Conservation (phyloP, 2,329 filamentous ascomycete genomes). For the Fusarium nematophilum region DNA sequence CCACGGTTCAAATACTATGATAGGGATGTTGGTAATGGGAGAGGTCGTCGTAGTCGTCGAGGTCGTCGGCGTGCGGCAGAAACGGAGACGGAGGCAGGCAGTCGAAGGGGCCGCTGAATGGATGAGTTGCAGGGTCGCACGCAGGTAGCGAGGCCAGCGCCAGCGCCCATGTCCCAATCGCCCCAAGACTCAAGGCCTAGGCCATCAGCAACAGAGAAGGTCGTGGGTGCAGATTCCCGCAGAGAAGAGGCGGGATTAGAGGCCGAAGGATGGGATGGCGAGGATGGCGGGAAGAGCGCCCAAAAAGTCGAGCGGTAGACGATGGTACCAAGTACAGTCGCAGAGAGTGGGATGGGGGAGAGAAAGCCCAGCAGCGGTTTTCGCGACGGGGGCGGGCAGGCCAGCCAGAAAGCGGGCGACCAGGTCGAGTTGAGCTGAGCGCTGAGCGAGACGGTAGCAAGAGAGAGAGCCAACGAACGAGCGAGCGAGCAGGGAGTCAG, state of each 20-base stretch:
- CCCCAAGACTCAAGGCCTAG: constrained; percentile 48
- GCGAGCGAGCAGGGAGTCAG: constrained; percentile 25
- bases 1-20: constrained; percentile 15
- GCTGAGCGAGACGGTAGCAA: constrained; percentile 6
- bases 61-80: constrained; percentile 30
- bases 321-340: constrained; percentile 33
- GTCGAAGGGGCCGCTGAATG: constrained; percentile 37
- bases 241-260: constrained; percentile 19
- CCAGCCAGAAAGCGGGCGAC: constrained; percentile 16
- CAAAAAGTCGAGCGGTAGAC: constrained; percentile 10
- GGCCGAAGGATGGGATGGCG: constrained; percentile 35
- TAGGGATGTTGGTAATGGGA: background rate
- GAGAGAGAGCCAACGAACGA: constrained; percentile 16
- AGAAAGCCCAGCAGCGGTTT: constrained; percentile 27
- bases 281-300: constrained; percentile 28
- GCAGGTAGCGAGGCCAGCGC: constrained; percentile 48
- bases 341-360: constrained; percentile 32
- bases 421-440: constrained; percentile 20
- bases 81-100: constrained; percentile 29
- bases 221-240: constrained; percentile 16
- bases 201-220: constrained; percentile 47
- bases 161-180: constrained; percentile 54
- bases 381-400: constrained; percentile 37
- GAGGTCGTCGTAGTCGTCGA: constrained; percentile 13
- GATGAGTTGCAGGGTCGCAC: constrained; percentile 45